Evolutionary conservation across 768 basidiomycete species (phyloP).

Genomic region (Russula dissimulans): DNA sequence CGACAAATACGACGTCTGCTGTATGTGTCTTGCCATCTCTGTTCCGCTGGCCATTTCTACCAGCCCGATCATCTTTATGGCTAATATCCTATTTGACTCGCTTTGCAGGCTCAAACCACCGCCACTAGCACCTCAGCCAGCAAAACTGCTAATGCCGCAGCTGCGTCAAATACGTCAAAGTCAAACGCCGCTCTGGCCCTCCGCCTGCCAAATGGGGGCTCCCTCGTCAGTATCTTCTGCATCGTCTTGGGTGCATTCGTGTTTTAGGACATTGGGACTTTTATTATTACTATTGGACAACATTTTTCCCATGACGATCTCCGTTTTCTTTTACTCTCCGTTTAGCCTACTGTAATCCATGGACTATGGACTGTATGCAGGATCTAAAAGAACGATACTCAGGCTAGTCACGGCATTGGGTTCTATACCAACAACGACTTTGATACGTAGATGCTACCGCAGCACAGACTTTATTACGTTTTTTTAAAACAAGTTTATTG

Average conservation of each 20-base stretch:
- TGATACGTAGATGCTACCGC: neutral
- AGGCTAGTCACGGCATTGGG: neutral
- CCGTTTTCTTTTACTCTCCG: neutral
- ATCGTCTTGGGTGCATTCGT: neutral
- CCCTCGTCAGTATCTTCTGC: neutral
- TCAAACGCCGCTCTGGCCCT: neutral
- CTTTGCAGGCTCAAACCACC: neutral
- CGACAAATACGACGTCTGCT: neutral
- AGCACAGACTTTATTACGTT: too few species aligned
- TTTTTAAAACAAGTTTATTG: too few species aligned
- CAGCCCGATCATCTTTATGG: neutral
- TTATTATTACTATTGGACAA: neutral
- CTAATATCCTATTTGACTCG: neutral
- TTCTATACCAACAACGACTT: neutral
- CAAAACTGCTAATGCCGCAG: neutral
- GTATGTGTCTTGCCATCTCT: neutral
- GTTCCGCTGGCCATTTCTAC: neutral
- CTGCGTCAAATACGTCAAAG: neutral
- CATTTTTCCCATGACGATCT: neutral
- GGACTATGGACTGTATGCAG: neutral
- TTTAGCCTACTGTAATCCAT: neutral
- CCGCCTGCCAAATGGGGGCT: neutral
- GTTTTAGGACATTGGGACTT: neutral
- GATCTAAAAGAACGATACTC: neutral
- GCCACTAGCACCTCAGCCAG: neutral